A percentile compares a stretch with the other conserved stretches of the same genome.
Evolutionary conservation across 768 basidiomycete species (phyloP).

Genomic region (Roridomyces roridus): DNA sequence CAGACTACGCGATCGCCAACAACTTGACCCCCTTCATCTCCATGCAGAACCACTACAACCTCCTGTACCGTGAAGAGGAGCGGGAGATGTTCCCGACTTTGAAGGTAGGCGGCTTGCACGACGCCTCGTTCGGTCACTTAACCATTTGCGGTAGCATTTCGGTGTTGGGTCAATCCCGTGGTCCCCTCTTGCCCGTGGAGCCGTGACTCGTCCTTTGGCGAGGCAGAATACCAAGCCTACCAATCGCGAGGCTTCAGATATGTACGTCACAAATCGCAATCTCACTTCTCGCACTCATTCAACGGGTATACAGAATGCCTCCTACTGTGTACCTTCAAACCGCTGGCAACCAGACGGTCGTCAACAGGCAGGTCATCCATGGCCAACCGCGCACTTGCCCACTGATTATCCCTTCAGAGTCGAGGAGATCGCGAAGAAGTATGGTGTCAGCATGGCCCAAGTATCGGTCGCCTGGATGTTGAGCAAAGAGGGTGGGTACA

Average conservation of each 20-base stretch:
- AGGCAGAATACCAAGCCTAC: slow-evolving; percentile 25
- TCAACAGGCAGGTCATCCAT: neutral
- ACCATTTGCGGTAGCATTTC: slow-evolving; percentile 20
- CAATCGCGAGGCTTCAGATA: slow-evolving; percentile 28
- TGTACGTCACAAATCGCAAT: slow-evolving; percentile 1
- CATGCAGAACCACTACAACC: slow-evolving; percentile 72
- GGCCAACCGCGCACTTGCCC: neutral
- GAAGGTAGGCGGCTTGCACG: too few relatives aligned
- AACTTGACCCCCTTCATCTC: slow-evolving; percentile 66
- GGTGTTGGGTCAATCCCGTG: slow-evolving; percentile 51
- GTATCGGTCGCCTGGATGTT: too few relatives aligned
- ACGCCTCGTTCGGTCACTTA: too few relatives aligned
- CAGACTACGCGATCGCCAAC: slow-evolving; percentile 67
- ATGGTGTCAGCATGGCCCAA: too few relatives aligned
- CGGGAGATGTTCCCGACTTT: too few relatives aligned
- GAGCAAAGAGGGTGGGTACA: slow-evolving; percentile 31
- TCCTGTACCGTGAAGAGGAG: slow-evolving; percentile 68
- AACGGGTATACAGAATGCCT: too few relatives aligned
- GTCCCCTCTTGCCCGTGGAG: too few relatives aligned
- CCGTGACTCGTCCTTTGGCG: slow-evolving; percentile 28
- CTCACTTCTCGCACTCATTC: neutral
- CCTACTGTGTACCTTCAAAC: neutral
- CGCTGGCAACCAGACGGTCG: neutral
- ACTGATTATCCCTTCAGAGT: neutral
- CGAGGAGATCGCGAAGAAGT: too few relatives aligned